Conservation (phyloP, 1,284 basidiomycete species). For the Trichosporon sp. region DNA sequence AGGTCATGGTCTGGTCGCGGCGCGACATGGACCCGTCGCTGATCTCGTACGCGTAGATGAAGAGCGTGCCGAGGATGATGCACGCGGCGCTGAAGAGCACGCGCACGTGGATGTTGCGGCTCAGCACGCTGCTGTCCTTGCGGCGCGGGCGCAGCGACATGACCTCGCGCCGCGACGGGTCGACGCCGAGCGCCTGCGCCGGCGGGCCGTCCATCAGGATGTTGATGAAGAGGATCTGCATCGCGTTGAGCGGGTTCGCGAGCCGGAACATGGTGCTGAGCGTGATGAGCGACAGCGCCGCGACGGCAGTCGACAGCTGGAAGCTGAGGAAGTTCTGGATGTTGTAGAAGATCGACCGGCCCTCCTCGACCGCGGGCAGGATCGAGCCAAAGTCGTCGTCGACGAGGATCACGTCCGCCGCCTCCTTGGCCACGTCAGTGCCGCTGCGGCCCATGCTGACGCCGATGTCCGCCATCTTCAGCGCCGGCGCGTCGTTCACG, state of each 20-base stretch:
- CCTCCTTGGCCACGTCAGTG: constrained; percentile 97
- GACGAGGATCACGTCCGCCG: constrained; percentile 92
- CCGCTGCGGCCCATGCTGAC: constrained; percentile 95
- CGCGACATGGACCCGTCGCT: constrained; percentile 74
- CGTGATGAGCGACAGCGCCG: constrained; percentile 90
- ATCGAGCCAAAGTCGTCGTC: constrained; percentile 97
- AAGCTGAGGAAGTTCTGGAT: constrained; percentile 97
- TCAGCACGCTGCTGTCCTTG: constrained; percentile 85
- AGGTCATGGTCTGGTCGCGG: constrained; percentile 95
- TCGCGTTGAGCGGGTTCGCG: constrained; percentile 89
- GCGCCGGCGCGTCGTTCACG: constrained; percentile 93
- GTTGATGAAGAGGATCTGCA: constrained; percentile 99
- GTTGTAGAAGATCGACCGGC: constrained; percentile 97
- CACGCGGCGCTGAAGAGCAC: constrained; percentile 86
- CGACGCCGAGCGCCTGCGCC: constrained; percentile 91
- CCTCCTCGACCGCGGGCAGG: constrained; percentile 90
- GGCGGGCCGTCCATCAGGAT: constrained; percentile 99
- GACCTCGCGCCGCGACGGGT: constrained; percentile 84
- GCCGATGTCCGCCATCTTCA: constrained; percentile 98
- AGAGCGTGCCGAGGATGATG: constrained; percentile 83
- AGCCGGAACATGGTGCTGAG: constrained; percentile 83
- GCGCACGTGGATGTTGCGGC: constrained; percentile 64
- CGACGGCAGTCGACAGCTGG: constrained; percentile 93
- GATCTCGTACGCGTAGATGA: constrained; percentile 77
- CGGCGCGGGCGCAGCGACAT: constrained; percentile 83